Evolutionary conservation across 129 eudicot species (phyloP), one percentile per base, ranked within the genome.

Genomic region (Flaveria sonorensis): DNA sequence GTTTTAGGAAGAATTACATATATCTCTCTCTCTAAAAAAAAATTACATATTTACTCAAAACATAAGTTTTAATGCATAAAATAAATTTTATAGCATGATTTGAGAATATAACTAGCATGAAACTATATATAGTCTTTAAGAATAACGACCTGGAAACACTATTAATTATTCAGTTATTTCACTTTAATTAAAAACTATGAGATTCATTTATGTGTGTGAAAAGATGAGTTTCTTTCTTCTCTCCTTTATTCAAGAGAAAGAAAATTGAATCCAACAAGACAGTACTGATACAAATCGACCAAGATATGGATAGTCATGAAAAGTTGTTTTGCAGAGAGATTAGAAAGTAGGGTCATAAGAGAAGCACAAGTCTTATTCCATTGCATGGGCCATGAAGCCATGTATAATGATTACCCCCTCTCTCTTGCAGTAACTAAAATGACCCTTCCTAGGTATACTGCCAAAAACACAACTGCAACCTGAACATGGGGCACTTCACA

Each of bases 291-390:
- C 15, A 74, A 18, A 74, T 74, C 51, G 63, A 75, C 40, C 62
- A 62, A 76, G 63, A 76, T 75, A 63, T 75, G 72, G 79, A 64
- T 50, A 65, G 80, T 76, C 12, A 45, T 8, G 53, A 65, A 36
- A 65, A 76, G 51, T 18, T 47, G 74, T 65, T 66, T 66, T 36
- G 81, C 74, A 51, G 56, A 76, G 81, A 66, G 74, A 76, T 76
- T 76, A 68, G 65, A 76, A 26, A 42, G 81, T 52, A 67, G 81
- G 81, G 80, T 65, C 80, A 52, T 18, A 73, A 76, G 12, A 40
- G 65, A 76, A 76, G 73, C 80, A 76, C 73, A 76, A 40, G 80
- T 76, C 80, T 32, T 76, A 76, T 77, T 66, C 81, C 19, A 36
- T 15, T 77, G 74, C 55, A 55, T 76, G 73, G 81, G 66, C 65